phyloP scores from a whole-genome alignment of 176 grass and related monocot genomes.

The Musa troglodytarum region DNA sequence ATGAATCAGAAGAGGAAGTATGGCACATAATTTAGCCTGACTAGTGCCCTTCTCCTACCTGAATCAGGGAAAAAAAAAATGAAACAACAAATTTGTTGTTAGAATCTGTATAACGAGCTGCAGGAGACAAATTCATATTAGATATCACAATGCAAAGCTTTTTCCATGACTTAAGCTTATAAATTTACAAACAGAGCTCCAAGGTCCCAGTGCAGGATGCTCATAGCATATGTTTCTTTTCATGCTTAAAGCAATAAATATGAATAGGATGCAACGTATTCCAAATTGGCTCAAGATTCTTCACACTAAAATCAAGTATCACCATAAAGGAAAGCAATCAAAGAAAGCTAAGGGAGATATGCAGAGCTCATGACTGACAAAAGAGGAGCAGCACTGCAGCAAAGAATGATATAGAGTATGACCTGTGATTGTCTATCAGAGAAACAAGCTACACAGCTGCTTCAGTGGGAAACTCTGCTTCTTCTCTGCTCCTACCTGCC shows the following conservation, averaged over 20 bases:
- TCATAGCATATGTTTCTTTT: background rate
- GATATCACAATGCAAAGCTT: background rate
- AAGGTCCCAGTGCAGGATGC: background rate
- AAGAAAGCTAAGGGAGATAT: background rate
- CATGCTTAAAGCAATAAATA: background rate
- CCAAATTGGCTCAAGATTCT: background rate
- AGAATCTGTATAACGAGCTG: no score
- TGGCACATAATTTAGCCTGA: background rate
- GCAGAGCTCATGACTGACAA: background rate
- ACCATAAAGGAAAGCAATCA: background rate
- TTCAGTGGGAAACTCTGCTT: constrained; percentile 1
- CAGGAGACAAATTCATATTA: no score
- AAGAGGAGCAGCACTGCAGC: background rate
- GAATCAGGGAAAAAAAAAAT: background rate
- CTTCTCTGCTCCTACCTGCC: constrained; percentile 3
- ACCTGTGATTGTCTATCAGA: constrained; percentile 7
- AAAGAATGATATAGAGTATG: constrained; percentile 4
- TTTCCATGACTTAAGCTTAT: background rate
- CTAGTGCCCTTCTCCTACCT: background rate
- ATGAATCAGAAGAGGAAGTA: background rate
- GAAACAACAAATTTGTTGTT: background rate
- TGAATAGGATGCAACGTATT: background rate
- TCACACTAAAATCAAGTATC: background rate
- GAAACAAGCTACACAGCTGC: background rate
- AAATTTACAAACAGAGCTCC: background rate